Evolutionary conservation across 305 asterid species (phyloP).

Genomic region (Fraxinus greggii): DNA sequence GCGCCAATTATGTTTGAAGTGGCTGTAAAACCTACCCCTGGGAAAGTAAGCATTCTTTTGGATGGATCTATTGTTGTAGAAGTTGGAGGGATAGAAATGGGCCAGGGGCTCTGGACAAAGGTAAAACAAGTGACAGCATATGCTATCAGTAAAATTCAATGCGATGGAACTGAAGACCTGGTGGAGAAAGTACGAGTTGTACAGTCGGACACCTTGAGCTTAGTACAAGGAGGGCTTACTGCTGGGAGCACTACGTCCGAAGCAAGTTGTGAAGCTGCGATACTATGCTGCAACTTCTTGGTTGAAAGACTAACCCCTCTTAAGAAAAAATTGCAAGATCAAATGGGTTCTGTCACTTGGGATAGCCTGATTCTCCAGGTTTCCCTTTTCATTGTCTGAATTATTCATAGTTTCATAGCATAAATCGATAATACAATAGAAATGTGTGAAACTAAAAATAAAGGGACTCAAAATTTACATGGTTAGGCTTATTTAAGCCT

Average conservation of each 20-base stretch:
- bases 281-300: conserved; percentile 61
- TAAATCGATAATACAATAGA: neutral
- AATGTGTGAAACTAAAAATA: neutral
- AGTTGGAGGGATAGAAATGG: conserved; percentile 77
- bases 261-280: conserved; percentile 78
- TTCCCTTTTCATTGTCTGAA: neutral
- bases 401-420: neutral
- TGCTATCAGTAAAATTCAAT: conserved; percentile 47
- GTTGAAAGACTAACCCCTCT: conserved; percentile 60
- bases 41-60: conserved; percentile 67
- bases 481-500: neutral
- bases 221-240: conserved; percentile 75
- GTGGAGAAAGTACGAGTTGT: conserved; percentile 65
- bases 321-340: conserved; percentile 44
- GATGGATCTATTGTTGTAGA: conserved; percentile 77
- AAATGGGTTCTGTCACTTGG: conserved; percentile 57
- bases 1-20: conserved; percentile 57
- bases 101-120: conserved; percentile 88
- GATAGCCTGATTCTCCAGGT: conserved; percentile 60
- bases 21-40: conserved; percentile 46
- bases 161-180: conserved; percentile 48
- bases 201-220: conserved; percentile 72
- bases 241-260: conserved; percentile 85
- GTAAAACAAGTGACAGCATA: conserved; percentile 67
- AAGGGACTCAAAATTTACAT: neutral